phyloP scores from a whole-genome alignment of 768 basidiomycete genomes.

The Boletellus emodensis region DNA sequence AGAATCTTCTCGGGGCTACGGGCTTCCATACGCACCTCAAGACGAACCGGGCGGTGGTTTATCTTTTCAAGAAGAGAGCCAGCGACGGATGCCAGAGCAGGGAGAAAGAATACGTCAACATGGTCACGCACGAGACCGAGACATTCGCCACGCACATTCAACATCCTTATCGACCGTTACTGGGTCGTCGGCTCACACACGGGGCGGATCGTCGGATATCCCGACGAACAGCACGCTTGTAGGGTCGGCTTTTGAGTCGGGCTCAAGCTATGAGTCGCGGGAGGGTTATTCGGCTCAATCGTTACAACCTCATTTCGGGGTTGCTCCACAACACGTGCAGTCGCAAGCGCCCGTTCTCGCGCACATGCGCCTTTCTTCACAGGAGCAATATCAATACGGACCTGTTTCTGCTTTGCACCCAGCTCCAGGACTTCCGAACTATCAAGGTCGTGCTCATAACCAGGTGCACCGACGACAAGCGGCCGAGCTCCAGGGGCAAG shows the following conservation, averaged over 20 bases:
- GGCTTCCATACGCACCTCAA: not conserved
- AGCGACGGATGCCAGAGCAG: not conserved
- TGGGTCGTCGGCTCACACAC: slow-evolving; percentile 14
- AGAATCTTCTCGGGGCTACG: slow-evolving; percentile 8
- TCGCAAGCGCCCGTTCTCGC: slow-evolving; percentile 1
- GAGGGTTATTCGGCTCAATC: slow-evolving; percentile 1
- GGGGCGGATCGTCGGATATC: not conserved
- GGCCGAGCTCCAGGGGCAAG: not conserved
- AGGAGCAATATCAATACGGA: slow-evolving; percentile 10
- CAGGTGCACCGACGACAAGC: not conserved
- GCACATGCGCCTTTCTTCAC: slow-evolving; percentile 1
- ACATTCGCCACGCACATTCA: slow-evolving; percentile 16
- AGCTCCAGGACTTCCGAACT: not conserved
- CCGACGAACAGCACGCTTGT: not conserved
- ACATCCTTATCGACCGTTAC: slow-evolving; percentile 25
- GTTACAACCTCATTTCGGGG: not conserved
- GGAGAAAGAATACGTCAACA: not conserved
- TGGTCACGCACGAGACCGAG: not conserved
- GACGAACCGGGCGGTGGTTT: not conserved
- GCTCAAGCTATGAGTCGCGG: slow-evolving; percentile 1
- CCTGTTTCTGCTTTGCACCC: slow-evolving; percentile 3
- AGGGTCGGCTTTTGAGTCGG: not conserved
- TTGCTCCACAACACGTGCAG: slow-evolving; percentile 12
- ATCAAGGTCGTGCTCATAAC: not conserved
- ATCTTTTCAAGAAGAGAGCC: slow-evolving; percentile 2